Percentiles rank a stretch among this genome's conserved stretches.
These are phyloP conservation scores for Brassica cretica DNA, from an alignment of 345 rosid species.

Conservation along the genomic window DNA sequence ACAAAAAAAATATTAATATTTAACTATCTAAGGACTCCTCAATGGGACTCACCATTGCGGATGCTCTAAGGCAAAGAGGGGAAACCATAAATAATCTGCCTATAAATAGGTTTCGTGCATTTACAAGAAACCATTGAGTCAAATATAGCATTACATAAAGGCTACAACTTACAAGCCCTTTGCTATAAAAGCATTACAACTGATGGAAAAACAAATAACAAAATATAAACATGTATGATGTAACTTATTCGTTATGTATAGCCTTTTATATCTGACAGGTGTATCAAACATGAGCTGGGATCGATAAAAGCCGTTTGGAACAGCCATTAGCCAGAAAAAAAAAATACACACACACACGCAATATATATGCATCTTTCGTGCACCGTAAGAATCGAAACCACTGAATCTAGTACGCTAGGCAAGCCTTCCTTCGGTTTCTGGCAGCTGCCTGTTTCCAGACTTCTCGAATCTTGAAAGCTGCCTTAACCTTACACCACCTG, in stretches of 20 bases:
- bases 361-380: background rate
- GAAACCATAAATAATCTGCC: background rate
- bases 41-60: no score
- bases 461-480: slow-evolving; percentile 50
- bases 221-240: background rate
- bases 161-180: background rate
- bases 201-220: background rate
- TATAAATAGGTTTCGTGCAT: background rate
- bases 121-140: background rate
- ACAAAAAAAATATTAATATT: no score
- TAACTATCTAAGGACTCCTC: no score
- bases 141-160: background rate
- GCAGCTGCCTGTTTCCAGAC: slow-evolving; percentile 36
- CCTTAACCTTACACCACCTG: slow-evolving; percentile 73
- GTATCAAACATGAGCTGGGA: background rate
- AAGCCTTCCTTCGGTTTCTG: slow-evolving; percentile 6
- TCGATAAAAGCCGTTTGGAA: background rate
- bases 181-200: background rate
- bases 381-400: background rate
- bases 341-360: background rate
- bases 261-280: background rate
- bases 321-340: background rate
- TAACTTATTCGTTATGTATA: background rate
- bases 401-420: background rate
- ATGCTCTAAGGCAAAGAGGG: background rate